Evolutionary conservation across 495 filamentous ascomycete genomes (phyloP), one percentile per base, ranked within the genome.

Genomic region (Penicillium canariense): DNA sequence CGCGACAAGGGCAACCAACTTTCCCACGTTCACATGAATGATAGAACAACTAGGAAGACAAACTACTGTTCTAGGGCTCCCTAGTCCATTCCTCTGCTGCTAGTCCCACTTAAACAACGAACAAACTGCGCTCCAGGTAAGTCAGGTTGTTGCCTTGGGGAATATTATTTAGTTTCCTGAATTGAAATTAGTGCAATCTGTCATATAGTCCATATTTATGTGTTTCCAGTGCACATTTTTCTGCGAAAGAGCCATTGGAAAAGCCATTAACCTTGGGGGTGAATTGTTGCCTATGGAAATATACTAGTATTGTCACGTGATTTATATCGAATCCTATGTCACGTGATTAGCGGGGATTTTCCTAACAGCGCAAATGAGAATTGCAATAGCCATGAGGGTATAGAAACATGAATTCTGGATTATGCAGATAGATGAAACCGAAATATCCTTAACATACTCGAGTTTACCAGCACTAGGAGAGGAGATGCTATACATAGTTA

Each of bases 301-400:
- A 47, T 23, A 36, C 17, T 42, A 26, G 5, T 26, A 1, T 4
- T 17, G 15, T 56, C 52, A 59, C 45, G 46, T 60, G 46, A 5
- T 30, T 10, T 9, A 12, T 25, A 14, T 34, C 52, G 50, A 54
- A 5, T 30, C 30, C 47, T 53, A 54, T 30, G 28, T 67, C 64
- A 69, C 67, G 64, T 67, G 64, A 63, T 36, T 1, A 17, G 5
- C 15, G 5, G 17, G 22, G 9, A 25, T 42, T 17, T 23, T 23
- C 39, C 1, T 5, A 43, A 18, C n/a, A 3, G n/a, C 0, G n/a
- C n/a, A n/a, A n/a, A n/a, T n/a, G n/a, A n/a, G n/a, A n/a, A n/a
- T n/a, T n/a, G n/a, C n/a, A n/a, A n/a, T n/a, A n/a, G n/a, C n/a
- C n/a, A n/a, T n/a, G n/a, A n/a, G n/a, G n/a, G n/a, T n/a, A n/a